Evolutionary conservation across 257 asterid species (phyloP).

Genomic region (Solanum piurae): DNA sequence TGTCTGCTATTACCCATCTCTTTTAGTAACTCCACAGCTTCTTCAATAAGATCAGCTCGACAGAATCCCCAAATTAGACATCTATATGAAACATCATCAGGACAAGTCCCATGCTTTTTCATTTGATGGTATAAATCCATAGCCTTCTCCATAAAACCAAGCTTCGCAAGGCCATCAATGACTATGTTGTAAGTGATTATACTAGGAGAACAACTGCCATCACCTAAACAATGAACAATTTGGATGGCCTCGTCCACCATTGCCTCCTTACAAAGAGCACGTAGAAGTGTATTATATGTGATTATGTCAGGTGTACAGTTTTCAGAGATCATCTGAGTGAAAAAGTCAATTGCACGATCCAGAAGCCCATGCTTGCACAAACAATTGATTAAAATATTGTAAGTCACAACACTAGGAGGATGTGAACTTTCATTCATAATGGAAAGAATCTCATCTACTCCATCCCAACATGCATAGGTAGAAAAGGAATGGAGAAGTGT

Average conservation of each 20-base stretch:
- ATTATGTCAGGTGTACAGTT: constrained; percentile 52
- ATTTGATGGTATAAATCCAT: constrained; percentile 54
- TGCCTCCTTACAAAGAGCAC: constrained; percentile 53
- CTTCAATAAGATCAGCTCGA: constrained; percentile 60
- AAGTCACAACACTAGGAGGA: constrained; percentile 55
- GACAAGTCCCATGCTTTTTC: constrained; percentile 44
- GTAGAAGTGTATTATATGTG: constrained; percentile 71
- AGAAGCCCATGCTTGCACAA: constrained; percentile 65
- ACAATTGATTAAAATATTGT: constrained; percentile 66
- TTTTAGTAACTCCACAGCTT: constrained; percentile 52
- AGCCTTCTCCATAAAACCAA: constrained; percentile 57
- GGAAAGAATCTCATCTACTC: constrained; percentile 45
- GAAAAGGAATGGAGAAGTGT: constrained; percentile 75
- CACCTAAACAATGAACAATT: constrained; percentile 30
- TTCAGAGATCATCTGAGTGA: constrained; percentile 45
- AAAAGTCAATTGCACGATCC: constrained; percentile 57
- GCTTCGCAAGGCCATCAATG: constrained; percentile 71
- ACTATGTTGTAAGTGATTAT: constrained; percentile 62
- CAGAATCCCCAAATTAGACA: constrained; percentile 85
- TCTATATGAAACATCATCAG: constrained; percentile 72
- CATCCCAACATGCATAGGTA: constrained; percentile 43
- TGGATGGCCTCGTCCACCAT: constrained; percentile 57
- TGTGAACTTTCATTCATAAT: constrained; percentile 53
- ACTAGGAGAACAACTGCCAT: constrained; percentile 44
- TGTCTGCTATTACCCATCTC: constrained; percentile 30